Conservation (phyloP, 371 early-diverging fungal species). For the Syncephalastrum racemosum region DNA sequence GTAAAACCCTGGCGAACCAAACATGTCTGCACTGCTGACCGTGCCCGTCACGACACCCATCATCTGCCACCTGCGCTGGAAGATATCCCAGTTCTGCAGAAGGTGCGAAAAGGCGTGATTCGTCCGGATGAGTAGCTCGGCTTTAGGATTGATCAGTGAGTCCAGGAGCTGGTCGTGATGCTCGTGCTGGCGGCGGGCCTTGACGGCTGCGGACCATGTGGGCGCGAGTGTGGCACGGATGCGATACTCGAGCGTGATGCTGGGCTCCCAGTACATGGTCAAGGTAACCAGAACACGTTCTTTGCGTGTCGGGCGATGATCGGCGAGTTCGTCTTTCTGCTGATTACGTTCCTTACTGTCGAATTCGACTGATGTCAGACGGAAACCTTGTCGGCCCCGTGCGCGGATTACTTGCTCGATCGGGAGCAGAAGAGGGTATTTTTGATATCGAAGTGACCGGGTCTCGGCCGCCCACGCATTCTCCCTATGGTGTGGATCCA, state of each 20-base stretch:
- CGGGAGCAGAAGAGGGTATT: slow-evolving; percentile 66
- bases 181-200: not conserved
- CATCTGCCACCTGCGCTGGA: slow-evolving; percentile 42
- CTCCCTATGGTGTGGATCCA: too few relatives aligned
- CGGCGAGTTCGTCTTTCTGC: slow-evolving; percentile 5
- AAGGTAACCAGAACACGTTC: slow-evolving; percentile 65
- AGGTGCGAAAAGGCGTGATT: slow-evolving; percentile 36
- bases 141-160: slow-evolving; percentile 24
- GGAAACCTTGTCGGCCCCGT: slow-evolving; percentile 85
- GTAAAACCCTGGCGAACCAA: slow-evolving; percentile 56
- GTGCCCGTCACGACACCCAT: slow-evolving; percentile 36
- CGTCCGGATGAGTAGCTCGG: slow-evolving; percentile 35
- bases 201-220: slow-evolving; percentile 18
- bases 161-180: slow-evolving; percentile 21
- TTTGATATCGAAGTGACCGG: slow-evolving; percentile 73
- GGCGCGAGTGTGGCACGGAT: slow-evolving; percentile 43
- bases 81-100: slow-evolving; percentile 42
- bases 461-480: slow-evolving; percentile 53
- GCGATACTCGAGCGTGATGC: slow-evolving; percentile 85
- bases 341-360: slow-evolving; percentile 17
- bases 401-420: slow-evolving; percentile 70
- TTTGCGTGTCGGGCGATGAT: slow-evolving; percentile 10
- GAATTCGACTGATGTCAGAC: slow-evolving; percentile 56
- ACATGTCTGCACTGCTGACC: slow-evolving; percentile 30
- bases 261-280: slow-evolving; percentile 79